Percentiles rank a stretch among this genome's conserved stretches.
Conservation (phyloP, 306 rosid genomes). For the Vigna radiata region DNA sequence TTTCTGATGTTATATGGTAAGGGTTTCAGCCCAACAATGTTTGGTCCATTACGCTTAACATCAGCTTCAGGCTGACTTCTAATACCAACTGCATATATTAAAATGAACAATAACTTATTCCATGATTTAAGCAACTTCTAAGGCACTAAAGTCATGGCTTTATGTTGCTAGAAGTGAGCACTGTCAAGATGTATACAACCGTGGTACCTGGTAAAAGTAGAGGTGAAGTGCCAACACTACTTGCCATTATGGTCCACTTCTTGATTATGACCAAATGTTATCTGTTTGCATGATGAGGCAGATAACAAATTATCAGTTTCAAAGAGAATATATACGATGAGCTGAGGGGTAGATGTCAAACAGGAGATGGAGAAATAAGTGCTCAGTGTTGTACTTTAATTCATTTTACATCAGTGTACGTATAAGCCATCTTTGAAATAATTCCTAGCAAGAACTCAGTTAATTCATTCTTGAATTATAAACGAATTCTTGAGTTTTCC, state of each 20-base stretch:
- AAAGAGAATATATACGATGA: neutral
- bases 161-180: constrained; percentile 14
- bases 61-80: constrained; percentile 31
- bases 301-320: constrained; percentile 22
- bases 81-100: constrained; percentile 33
- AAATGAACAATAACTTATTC: constrained; percentile 26
- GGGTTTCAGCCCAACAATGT: constrained; percentile 42
- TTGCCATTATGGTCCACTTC: constrained; percentile 51
- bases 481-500: constrained; percentile 6
- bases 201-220: constrained; percentile 59
- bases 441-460: neutral
- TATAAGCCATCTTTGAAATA: constrained; percentile 9
- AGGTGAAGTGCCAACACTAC: constrained; percentile 43
- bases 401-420: constrained; percentile 21
- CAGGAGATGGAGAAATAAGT: neutral
- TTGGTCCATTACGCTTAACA: constrained; percentile 39
- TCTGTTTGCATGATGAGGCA: constrained; percentile 8
- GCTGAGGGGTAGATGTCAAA: constrained; percentile 11
- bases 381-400: neutral
- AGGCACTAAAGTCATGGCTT: constrained; percentile 9
- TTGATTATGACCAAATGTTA: constrained; percentile 21
- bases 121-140: constrained; percentile 11
- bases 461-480: neutral
- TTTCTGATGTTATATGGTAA: constrained; percentile 47
- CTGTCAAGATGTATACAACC: neutral